These are phyloP conservation scores for Teratosphaeriaceae sp. DNA, from an alignment of 2,329 filamentous ascomycete species.

Conservation along the genomic window DNA sequence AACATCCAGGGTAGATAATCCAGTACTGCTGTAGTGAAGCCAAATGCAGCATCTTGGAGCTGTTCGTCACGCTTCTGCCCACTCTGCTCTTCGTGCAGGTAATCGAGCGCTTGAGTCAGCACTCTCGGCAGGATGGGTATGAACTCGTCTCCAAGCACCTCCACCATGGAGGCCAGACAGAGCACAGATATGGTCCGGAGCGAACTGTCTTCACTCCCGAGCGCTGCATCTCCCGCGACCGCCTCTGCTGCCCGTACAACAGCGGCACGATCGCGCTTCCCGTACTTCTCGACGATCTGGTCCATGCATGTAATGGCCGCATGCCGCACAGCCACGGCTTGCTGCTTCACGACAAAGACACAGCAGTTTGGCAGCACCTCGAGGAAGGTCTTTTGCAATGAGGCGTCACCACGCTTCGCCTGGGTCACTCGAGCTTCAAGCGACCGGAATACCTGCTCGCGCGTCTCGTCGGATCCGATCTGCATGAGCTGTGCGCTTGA, in stretches of 20 bases:
- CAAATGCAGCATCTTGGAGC: conserved; percentile 75
- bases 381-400: conserved; percentile 62
- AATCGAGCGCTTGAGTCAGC: conserved; percentile 63
- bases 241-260: conserved; percentile 69
- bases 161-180: conserved; percentile 81
- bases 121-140: conserved; percentile 74
- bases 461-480: conserved; percentile 63
- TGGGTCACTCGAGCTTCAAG: conserved; percentile 72
- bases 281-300: conserved; percentile 89
- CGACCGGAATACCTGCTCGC: conserved; percentile 72
- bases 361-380: conserved; percentile 41
- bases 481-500: conserved; percentile 77
- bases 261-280: conserved; percentile 77
- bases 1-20: conserved; percentile 88
- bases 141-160: conserved; percentile 79
- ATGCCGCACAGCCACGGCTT: conserved; percentile 70
- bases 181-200: conserved; percentile 79
- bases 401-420: conserved; percentile 63
- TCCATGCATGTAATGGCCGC: conserved; percentile 86
- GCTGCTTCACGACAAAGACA: conserved; percentile 64
- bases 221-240: conserved; percentile 67
- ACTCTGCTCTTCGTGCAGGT: conserved; percentile 59
- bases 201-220: conserved; percentile 65
- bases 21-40: conserved; percentile 70
- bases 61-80: conserved; percentile 49